Evolutionary conservation across 2,329 filamentous ascomycete species (phyloP), one percentile per base, ranked within the genome.

Genomic region (Calonectria pseudoreteaudii): DNA sequence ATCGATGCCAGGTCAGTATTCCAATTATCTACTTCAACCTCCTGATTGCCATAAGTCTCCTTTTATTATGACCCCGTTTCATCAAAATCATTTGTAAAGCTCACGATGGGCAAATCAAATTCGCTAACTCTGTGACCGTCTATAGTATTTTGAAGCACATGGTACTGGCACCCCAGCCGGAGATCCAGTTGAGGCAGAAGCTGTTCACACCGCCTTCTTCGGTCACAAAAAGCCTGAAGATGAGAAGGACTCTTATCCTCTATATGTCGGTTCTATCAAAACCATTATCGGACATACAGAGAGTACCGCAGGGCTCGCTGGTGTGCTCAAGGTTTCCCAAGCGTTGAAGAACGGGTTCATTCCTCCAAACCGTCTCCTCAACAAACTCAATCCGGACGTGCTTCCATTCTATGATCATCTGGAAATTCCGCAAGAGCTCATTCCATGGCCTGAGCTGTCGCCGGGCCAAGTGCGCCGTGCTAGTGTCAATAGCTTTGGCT

Each of bases 401-500:
- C 64, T 74, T 6, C 80, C 82, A 0, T 82, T 80, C 23, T 81
- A 78, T 36, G 30, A 28, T 1, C 65, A 74, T 8, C 66, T 83
- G 13, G 28, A 77, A 49, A 72, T 83, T 26, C 77, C 79, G 1
- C 74, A 71, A 1, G 69, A 75, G 10, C 11, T 74, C 8, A 70
- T 50, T 16, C 71, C 78, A 13, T 82, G 80, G 80, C 80, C 80
- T 9, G 65, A 68, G 20, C 9, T 65, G 0, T 28, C 64, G 8
- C 28, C 49, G 1, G 76, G 73, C 6, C 30, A 66, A 0, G 58
- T 56, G 4, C 68, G 73, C 10, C 75, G 81, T 3, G 80, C 74
- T 1, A 81, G 78, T 62, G 75, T 83, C 41, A 82, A 83, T 67
- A 79, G 79, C 23, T 82, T 76, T 38, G 87, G 87, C 1, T 87